phyloP scores from a whole-genome alignment of 108 stramenopile genomes.

The Schizochytrium sp. region DNA sequence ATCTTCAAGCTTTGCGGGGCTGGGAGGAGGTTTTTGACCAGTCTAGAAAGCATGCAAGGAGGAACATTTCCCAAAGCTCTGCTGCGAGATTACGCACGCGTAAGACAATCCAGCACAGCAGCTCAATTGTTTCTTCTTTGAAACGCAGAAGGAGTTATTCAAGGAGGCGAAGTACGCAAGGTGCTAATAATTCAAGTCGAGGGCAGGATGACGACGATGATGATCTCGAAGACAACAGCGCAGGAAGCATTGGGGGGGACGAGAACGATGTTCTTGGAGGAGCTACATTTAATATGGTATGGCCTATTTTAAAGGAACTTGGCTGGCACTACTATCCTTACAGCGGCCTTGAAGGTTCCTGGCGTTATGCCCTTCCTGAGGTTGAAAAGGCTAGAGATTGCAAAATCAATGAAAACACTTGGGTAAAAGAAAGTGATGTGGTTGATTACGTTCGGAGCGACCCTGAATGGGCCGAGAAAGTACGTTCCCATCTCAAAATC shows the following conservation, averaged over 20 bases:
- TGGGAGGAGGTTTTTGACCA: too few species aligned
- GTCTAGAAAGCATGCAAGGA: too few species aligned
- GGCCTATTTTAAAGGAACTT: not conserved
- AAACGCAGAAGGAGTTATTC: too few species aligned
- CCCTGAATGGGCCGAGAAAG: not conserved
- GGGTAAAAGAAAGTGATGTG: not conserved
- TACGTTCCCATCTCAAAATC: not conserved
- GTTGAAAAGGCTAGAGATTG: not conserved
- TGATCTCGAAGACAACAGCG: not conserved
- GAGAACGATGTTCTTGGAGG: not conserved
- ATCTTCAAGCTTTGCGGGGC: too few species aligned
- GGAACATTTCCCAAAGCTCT: too few species aligned
- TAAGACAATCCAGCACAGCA: too few species aligned
- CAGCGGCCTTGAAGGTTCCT: not conserved
- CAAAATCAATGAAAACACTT: not conserved
- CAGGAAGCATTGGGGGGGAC: not conserved
- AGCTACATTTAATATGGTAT: conserved; percentile 24
- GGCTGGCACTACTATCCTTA: not conserved
- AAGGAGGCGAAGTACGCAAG: too few species aligned
- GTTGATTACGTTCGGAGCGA: not conserved
- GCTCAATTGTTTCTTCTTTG: too few species aligned
- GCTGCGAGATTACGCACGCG: too few species aligned
- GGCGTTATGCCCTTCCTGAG: conserved; percentile 9
- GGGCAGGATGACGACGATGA: not conserved
- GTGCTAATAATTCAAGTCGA: not conserved